Percentiles rank a stretch among this genome's conserved stretches.
Evolutionary conservation across 805 yeast genomes (phyloP).

Genomic region (Sugiyamaella floridensis): DNA sequence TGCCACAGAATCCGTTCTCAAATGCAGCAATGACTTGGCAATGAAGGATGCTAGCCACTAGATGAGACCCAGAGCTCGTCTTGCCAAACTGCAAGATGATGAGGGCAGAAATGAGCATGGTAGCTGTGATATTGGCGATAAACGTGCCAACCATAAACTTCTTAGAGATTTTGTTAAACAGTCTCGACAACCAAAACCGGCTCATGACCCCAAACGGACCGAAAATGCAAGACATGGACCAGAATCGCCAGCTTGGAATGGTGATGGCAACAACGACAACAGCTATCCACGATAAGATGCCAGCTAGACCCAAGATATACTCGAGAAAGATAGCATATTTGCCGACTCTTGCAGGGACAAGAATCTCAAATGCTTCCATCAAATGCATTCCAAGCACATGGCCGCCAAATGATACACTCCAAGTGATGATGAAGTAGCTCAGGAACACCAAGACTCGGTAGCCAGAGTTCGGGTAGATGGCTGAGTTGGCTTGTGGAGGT

Average conservation of each 20-base stretch:
- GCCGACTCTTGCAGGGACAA: constrained; percentile 10
- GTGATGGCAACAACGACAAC: constrained; percentile 39
- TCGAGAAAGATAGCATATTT: constrained; percentile 12
- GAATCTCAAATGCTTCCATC: constrained; percentile 27
- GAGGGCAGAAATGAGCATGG: constrained; percentile 39
- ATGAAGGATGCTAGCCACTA: constrained; percentile 29
- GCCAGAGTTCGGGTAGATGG: constrained; percentile 49
- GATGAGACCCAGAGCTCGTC: not conserved
- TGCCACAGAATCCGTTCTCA: constrained; percentile 63
- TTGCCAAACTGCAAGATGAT: constrained; percentile 42
- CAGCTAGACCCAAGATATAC: constrained; percentile 26
- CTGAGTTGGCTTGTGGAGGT: constrained; percentile 19
- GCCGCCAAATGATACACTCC: constrained; percentile 56
- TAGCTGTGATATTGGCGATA: constrained; percentile 43
- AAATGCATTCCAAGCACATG: constrained; percentile 53
- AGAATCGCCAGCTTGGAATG: constrained; percentile 46
- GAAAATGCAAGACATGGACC: constrained; percentile 63
- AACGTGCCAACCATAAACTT: constrained; percentile 54
- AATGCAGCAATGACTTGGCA: constrained; percentile 52
- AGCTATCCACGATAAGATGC: constrained; percentile 32
- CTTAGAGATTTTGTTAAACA: constrained; percentile 44
- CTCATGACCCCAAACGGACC: constrained; percentile 64
- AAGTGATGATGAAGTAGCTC: constrained; percentile 53
- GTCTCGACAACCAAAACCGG: constrained; percentile 49
- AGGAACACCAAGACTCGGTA: constrained; percentile 75